These are phyloP conservation scores for Blumeriella jaapii DNA, from an alignment of 2,329 filamentous ascomycete genomes.

Conservation along the genomic window DNA sequence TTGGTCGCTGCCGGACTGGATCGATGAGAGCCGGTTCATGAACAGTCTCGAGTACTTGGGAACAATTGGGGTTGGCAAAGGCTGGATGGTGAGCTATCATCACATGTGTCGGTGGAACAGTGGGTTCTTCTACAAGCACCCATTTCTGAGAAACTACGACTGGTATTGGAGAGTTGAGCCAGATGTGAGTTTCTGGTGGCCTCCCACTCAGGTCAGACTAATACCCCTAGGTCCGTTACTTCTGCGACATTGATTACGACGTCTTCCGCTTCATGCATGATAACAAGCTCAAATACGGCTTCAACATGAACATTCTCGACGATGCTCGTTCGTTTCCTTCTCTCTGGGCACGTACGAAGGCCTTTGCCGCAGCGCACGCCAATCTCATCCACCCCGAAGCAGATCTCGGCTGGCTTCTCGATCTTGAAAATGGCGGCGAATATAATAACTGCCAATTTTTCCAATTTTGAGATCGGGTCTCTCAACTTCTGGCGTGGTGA, in stretches of 20 bases:
- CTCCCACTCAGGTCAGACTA: too few species aligned
- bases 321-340: conserved; percentile 88
- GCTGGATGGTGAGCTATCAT: conserved; percentile 88
- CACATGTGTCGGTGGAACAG: conserved; percentile 98
- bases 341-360: conserved; percentile 84
- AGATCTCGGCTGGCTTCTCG: conserved; percentile 77
- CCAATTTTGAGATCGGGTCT: conserved; percentile 93
- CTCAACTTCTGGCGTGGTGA: conserved; percentile 82
- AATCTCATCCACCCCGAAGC: conserved; percentile 75
- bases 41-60: conserved; percentile 87
- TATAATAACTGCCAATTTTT: conserved; percentile 99
- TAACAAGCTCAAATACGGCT: conserved; percentile 68
- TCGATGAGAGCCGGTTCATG: conserved; percentile 83
- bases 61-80: conserved; percentile 90
- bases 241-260: conserved; percentile 63
- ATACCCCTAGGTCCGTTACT: conserved; percentile 37
- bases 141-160: conserved; percentile 49
- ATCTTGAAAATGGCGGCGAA: conserved; percentile 64
- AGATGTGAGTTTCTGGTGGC: conserved; percentile 42
- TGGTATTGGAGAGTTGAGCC: conserved; percentile 53
- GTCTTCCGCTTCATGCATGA: conserved; percentile 80
- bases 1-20: conserved; percentile 92
- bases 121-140: conserved; percentile 70
- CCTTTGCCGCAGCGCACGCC: conserved; percentile 78
- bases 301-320: conserved; percentile 81